Conservation (phyloP, 2,329 filamentous ascomycete species). For the Fusarium hainanense region DNA sequence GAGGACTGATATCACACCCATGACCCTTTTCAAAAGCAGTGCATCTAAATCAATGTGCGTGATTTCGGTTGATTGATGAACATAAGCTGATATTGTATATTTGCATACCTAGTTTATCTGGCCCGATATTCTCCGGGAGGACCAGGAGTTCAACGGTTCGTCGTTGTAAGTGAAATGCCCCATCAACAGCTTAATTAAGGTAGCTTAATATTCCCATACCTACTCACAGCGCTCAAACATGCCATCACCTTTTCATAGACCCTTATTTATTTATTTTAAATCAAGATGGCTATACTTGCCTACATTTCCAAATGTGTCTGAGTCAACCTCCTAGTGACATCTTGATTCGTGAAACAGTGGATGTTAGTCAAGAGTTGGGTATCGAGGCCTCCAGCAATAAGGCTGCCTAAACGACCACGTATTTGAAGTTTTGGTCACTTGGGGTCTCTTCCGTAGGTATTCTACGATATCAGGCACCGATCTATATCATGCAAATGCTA, state of each 20-base stretch:
- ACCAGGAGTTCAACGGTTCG: neutral
- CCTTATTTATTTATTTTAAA: neutral
- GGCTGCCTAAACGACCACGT: slow-evolving; percentile 11
- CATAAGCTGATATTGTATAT: neutral
- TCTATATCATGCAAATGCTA: slow-evolving; percentile 19
- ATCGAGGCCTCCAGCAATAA: slow-evolving; percentile 5
- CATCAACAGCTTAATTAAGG: neutral
- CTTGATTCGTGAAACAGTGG: neutral
- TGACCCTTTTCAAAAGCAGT: slow-evolving; percentile 14
- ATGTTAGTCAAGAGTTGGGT: neutral
- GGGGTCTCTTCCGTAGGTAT: neutral
- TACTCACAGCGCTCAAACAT: neutral
- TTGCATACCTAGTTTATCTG: neutral
- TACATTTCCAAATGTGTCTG: neutral
- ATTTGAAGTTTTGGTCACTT: neutral
- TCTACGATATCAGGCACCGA: slow-evolving; percentile 25
- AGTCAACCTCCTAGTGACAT: neutral
- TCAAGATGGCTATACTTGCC: neutral
- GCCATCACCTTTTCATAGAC: neutral
- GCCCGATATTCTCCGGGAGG: neutral
- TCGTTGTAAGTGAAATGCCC: neutral
- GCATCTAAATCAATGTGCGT: slow-evolving; percentile 4
- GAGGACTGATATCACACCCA: slow-evolving; percentile 11
- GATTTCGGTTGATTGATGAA: neutral
- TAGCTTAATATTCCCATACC: neutral